Conservation (phyloP, 768 basidiomycete genomes). For the Pleurotus pulmonarius region DNA sequence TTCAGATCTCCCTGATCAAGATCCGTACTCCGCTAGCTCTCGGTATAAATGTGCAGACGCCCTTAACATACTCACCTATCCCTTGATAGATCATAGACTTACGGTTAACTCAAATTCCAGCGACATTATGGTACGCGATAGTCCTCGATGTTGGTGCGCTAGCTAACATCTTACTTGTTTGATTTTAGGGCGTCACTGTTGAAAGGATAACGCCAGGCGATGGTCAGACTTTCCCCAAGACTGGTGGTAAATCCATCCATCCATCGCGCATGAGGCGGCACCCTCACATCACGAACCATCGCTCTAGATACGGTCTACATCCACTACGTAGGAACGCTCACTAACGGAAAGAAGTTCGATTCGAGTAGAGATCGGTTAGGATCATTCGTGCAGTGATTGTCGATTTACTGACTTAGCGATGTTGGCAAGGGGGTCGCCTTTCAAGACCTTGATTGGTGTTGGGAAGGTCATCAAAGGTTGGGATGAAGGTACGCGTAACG, state of each 20-base stretch:
- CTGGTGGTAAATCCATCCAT: conserved; percentile 50
- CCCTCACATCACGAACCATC: conserved; percentile 18
- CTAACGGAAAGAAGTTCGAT: conserved; percentile 63
- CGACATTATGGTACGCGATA: conserved; percentile 27
- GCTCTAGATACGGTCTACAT: conserved; percentile 61
- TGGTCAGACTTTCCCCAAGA: conserved; percentile 58
- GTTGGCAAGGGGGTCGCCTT: conserved; percentile 46
- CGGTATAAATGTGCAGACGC: conserved; percentile 12
- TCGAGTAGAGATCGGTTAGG: conserved; percentile 71
- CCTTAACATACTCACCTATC: conserved; percentile 24
- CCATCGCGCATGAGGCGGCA: conserved; percentile 1
- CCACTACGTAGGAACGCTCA: conserved; percentile 74
- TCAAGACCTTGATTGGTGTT: conserved; percentile 68
- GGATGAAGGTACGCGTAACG: conserved; percentile 67
- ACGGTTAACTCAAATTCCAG: conserved; percentile 17
- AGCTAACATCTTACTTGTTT: conserved; percentile 10
- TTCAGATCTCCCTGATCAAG: conserved; percentile 61
- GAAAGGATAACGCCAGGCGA: conserved; percentile 56
- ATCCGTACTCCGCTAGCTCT: conserved; percentile 58
- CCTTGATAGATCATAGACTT: conserved; percentile 27
- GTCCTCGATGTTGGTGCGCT: conserved; percentile 17
- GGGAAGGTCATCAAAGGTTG: conserved; percentile 85
- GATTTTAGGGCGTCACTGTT: conserved; percentile 63
- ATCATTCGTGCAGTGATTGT: conserved; percentile 5
- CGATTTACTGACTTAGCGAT: conserved; percentile 9